Evolutionary conservation across 1,284 basidiomycete species (phyloP).

Genomic region (Sanguinoderma infundibulare): DNA sequence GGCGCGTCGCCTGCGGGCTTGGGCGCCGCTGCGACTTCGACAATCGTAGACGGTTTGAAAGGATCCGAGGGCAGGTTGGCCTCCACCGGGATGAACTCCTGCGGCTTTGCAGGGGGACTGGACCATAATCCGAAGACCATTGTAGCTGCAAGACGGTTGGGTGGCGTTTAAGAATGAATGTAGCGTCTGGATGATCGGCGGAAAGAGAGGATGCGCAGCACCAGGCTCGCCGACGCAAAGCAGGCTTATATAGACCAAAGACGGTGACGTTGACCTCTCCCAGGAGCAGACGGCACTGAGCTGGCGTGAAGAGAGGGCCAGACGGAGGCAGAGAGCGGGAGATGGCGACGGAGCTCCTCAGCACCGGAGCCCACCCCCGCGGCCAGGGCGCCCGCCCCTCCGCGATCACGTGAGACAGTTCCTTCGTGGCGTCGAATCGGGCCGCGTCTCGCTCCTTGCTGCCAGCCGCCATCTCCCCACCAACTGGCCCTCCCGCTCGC

Average conservation of each 20-base stretch:
- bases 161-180: neutral
- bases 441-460: neutral
- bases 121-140: slow-evolving; percentile 16
- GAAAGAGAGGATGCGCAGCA: neutral
- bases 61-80: neutral
- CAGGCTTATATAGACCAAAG: neutral
- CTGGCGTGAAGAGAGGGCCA: neutral
- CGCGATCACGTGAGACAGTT: neutral
- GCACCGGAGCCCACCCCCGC: neutral
- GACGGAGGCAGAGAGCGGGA: neutral
- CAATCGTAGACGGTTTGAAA: neutral
- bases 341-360: neutral
- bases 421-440: neutral
- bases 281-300: neutral
- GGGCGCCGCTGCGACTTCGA: neutral
- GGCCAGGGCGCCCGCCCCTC: neutral
- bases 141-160: neutral
- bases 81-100: slow-evolving; percentile 4
- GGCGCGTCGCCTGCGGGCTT: neutral
- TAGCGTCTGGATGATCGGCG: neutral
- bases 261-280: neutral
- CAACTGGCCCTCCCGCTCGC: no score
- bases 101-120: slow-evolving; percentile 4
- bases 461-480: neutral
- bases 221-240: neutral